Percentiles rank a stretch among this genome's conserved stretches.
Conservation (phyloP, 2,329 filamentous ascomycete genomes). For the Aspergillus novofumigatus region DNA sequence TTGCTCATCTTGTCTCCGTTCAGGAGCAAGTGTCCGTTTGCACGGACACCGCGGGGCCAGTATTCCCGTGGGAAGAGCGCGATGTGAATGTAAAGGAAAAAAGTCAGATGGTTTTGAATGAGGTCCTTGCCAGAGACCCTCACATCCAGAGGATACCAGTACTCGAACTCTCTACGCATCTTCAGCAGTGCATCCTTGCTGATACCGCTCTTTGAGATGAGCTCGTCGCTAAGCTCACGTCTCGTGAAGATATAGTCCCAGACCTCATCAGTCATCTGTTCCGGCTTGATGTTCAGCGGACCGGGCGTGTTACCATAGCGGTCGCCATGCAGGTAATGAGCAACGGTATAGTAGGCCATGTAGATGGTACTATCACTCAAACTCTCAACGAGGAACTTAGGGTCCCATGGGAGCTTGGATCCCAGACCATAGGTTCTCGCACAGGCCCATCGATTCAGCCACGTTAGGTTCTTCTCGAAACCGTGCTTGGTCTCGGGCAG, state of each 20-base stretch:
- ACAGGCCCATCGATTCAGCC: constrained; percentile 95
- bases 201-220: constrained; percentile 65
- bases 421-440: constrained; percentile 87
- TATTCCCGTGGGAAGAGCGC: constrained; percentile 84
- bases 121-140: constrained; percentile 88
- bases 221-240: constrained; percentile 62
- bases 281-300: constrained; percentile 63
- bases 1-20: constrained; percentile 99
- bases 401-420: constrained; percentile 92
- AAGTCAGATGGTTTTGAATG: constrained; percentile 90
- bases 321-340: constrained; percentile 70
- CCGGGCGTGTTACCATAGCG: constrained; percentile 76
- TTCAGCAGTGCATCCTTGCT: constrained; percentile 67
- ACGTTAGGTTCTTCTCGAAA: constrained; percentile 81
- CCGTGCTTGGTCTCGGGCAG: constrained; percentile 70
- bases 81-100: constrained; percentile 90
- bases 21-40: constrained; percentile 88
- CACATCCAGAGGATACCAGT: constrained; percentile 93
- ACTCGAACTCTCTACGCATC: constrained; percentile 89
- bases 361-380: constrained; percentile 92
- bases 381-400: constrained; percentile 84
- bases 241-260: constrained; percentile 95
- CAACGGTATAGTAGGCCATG: constrained; percentile 59
- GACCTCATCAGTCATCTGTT: constrained; percentile 90
- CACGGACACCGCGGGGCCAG: constrained; percentile 81